Conservation (phyloP, 805 yeast genomes). For the Yarrowia osloensis region DNA sequence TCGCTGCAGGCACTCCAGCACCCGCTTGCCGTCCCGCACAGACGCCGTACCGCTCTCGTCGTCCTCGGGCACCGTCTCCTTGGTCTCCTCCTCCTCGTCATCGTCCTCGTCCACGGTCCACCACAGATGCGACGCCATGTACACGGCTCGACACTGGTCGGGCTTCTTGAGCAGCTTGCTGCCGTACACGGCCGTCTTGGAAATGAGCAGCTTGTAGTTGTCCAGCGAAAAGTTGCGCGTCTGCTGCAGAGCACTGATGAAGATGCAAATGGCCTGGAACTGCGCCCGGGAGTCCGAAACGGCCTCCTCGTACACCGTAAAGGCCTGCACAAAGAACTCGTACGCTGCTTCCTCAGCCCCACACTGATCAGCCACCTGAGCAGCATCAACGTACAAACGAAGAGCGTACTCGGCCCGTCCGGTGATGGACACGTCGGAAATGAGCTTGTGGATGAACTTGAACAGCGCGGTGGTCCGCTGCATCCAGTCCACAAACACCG, state of each 20-base stretch:
- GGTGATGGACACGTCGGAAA: constrained; percentile 58
- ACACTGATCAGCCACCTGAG: constrained; percentile 77
- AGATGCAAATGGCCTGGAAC: constrained; percentile 53
- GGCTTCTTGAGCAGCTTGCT: constrained; percentile 86
- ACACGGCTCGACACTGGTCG: constrained; percentile 92
- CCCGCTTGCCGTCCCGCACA: constrained; percentile 56
- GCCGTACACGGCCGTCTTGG: constrained; percentile 83
- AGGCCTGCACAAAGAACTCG: constrained; percentile 87
- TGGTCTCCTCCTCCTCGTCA: constrained; percentile 50
- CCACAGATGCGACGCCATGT: constrained; percentile 88
- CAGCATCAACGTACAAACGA: constrained; percentile 60
- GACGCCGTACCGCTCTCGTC: constrained; percentile 10
- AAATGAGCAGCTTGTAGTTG: constrained; percentile 77
- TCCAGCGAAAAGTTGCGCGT: constrained; percentile 58
- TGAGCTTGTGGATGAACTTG: constrained; percentile 68
- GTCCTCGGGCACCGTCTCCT: constrained; percentile 33
- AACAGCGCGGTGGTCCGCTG: constrained; percentile 54
- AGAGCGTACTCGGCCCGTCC: constrained; percentile 46
- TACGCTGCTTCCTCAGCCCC: constrained; percentile 70
- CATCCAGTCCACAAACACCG: constrained; percentile 36
- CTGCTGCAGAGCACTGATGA: constrained; percentile 55
- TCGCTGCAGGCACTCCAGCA: constrained; percentile 86
- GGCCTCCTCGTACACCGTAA: constrained; percentile 75
- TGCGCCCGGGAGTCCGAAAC: constrained; percentile 57
- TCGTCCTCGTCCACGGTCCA: constrained; percentile 73